phyloP scores from a whole-genome alignment of 345 rosid genomes.

The Populus euphratica region DNA sequence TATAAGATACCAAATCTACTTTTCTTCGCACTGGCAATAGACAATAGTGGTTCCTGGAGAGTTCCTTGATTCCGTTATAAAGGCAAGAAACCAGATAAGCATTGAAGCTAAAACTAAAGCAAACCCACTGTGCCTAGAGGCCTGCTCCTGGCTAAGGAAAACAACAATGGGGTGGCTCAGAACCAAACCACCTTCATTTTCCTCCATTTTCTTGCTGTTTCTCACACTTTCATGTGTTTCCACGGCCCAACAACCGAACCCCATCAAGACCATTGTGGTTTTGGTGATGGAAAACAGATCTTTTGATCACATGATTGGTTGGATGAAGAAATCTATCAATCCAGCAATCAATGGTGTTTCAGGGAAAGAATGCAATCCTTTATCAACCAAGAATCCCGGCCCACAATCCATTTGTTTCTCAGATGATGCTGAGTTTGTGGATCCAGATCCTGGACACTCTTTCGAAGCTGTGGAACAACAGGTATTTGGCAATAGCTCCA shows the following conservation, averaged over 20 bases:
- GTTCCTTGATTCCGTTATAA: conserved; percentile 2
- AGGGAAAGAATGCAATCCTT: conserved; percentile 82
- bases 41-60: background rate
- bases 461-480: conserved; percentile 79
- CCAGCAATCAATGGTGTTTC: conserved; percentile 78
- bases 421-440: conserved; percentile 85
- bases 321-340: conserved; percentile 83
- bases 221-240: conserved; percentile 43
- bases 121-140: conserved; percentile 2
- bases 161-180: conserved; percentile 34
- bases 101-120: background rate
- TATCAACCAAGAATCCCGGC: conserved; percentile 39
- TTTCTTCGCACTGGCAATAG: background rate
- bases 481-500: conserved; percentile 65
- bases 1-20: conserved; percentile 8
- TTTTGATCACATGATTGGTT: conserved; percentile 86
- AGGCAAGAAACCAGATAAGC: background rate
- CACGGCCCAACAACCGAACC: conserved; percentile 43
- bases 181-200: conserved; percentile 25
- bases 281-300: conserved; percentile 89
- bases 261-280: conserved; percentile 77
- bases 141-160: background rate
- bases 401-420: conserved; percentile 67
- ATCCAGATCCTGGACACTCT: conserved; percentile 97
- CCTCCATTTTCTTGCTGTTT: conserved; percentile 39